A percentile compares a stretch with the other conserved stretches of the same genome.
Evolutionary conservation across 495 filamentous ascomycete genomes (phyloP).

Genomic region (Podospora conica): DNA sequence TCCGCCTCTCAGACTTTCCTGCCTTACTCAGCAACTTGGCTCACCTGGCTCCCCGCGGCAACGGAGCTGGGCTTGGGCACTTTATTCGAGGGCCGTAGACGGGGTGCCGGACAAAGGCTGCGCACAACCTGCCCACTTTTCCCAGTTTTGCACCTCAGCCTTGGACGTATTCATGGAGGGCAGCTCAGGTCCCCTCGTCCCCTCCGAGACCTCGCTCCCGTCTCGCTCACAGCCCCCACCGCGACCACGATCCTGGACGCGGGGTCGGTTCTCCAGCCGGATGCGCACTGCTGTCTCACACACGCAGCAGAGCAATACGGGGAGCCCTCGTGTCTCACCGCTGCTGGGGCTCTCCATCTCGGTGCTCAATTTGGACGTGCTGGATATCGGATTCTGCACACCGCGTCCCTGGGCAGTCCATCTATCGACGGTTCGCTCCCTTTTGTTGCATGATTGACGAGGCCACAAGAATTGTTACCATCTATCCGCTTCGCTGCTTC

Average conservation of each 20-base stretch:
- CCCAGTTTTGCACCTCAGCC: background rate
- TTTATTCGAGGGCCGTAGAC: background rate
- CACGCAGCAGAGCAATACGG: background rate
- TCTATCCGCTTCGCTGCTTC: too few relatives aligned
- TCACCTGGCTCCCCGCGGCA: background rate
- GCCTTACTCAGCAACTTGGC: background rate
- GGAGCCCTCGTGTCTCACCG: background rate
- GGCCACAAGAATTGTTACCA: background rate
- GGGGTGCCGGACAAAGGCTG: background rate
- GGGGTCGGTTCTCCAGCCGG: background rate
- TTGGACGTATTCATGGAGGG: background rate
- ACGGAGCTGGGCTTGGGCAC: background rate
- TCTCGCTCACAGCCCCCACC: background rate
- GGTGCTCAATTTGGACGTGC: background rate
- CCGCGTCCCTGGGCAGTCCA: background rate
- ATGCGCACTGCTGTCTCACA: background rate
- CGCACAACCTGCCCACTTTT: background rate
- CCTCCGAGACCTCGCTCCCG: too few relatives aligned
- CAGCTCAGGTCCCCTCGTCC: background rate
- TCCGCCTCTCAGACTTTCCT: too few relatives aligned
- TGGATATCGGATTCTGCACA: background rate
- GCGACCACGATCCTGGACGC: background rate
- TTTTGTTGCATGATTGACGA: background rate
- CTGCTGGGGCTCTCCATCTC: background rate
- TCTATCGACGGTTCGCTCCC: background rate